A percentile compares a stretch with the other conserved stretches of the same genome.
Conservation (phyloP, 345 rosid species). For the rapeseed (Brassica napus) region DNA sequence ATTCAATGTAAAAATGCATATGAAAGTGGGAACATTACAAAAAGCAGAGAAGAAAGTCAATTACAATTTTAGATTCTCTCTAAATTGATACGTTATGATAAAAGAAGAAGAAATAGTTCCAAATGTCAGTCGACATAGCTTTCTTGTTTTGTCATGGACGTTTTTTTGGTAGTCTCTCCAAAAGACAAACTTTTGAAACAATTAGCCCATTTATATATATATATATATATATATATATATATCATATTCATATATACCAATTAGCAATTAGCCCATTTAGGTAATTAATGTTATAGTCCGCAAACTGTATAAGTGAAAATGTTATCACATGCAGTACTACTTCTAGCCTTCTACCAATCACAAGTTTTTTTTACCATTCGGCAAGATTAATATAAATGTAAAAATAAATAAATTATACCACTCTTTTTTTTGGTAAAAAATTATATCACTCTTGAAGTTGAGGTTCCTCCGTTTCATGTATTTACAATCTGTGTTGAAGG, state of each 20-base stretch:
- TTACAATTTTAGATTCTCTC: slow-evolving; percentile 4
- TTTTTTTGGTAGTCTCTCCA: slow-evolving; percentile 19
- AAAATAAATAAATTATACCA: no score
- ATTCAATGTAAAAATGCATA: neutral
- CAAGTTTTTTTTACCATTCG: no score
- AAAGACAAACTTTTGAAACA: neutral
- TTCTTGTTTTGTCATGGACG: slow-evolving; percentile 22
- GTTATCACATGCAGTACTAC: no score
- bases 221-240: no score
- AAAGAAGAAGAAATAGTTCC: slow-evolving; percentile 8
- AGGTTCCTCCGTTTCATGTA: neutral
- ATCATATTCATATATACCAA: neutral
- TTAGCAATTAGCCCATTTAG: neutral
- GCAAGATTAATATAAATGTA: no score
- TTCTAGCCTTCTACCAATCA: no score
- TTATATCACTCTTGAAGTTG: neutral
- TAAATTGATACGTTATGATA: slow-evolving; percentile 14
- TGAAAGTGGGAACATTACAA: slow-evolving; percentile 17
- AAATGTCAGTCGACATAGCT: slow-evolving; percentile 28
- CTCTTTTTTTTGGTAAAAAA: neutral
- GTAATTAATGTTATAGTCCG: neutral
- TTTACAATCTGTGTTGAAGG: neutral
- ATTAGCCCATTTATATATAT: no score
- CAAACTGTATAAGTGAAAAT: neutral
- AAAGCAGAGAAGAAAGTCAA: slow-evolving; percentile 30